Base-by-base conservation (phyloP, 1,139 yeast genomes). In the Candida sanyaensis region DNA sequence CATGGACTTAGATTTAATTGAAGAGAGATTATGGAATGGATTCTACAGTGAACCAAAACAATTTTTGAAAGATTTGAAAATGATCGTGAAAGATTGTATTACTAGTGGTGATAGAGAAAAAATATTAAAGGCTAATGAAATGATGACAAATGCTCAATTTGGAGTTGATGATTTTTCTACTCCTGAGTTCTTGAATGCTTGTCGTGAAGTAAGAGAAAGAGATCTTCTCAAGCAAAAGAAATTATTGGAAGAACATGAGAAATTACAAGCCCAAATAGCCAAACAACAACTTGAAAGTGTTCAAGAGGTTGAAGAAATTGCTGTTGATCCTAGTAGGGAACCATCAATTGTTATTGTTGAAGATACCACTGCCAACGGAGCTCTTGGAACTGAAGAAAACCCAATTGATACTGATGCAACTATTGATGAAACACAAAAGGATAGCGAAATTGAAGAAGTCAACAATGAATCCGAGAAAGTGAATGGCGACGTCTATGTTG, bases 1-100 rank as follows among this genome's bases (percentile, higher is more conserved):
- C 58, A 95, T 93, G 89, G 99, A 93, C 61, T 73, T 95, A 51
- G 99, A 93, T 62, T 85, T 91, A 13, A 83, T 95, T 42, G 99
- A 93, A 61, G 99, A 93, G 61, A 77, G 99, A 49, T 71, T 95
- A 48, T 93, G 99, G 99, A 93, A 93, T 66, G 99, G 99, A 0
- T 93, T 71, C 64, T 93, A 95, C 62, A 86, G 92, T 31, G 97
- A 92, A 59, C 97, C 99, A 11, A 86, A 83, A 56, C 98, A 93
- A 63, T 92, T 88, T 62, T 68, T 92, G 57, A 82, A 79, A 56
- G 99, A 95, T 62, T 79, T 95, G 44, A 89, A 84, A 61, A 78
- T 88, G 81, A 92, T 95, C 42, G 86, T 89, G 41, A 77, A 78
- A 41, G 99, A 95, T 68, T 80, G 96, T 0, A 75, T 79, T 29